A percentile compares a stretch with the other conserved stretches of the same genome.
These are phyloP conservation scores for Protomyces gravidus DNA, from an alignment of 1,139 yeast species.

Conservation along the genomic window DNA sequence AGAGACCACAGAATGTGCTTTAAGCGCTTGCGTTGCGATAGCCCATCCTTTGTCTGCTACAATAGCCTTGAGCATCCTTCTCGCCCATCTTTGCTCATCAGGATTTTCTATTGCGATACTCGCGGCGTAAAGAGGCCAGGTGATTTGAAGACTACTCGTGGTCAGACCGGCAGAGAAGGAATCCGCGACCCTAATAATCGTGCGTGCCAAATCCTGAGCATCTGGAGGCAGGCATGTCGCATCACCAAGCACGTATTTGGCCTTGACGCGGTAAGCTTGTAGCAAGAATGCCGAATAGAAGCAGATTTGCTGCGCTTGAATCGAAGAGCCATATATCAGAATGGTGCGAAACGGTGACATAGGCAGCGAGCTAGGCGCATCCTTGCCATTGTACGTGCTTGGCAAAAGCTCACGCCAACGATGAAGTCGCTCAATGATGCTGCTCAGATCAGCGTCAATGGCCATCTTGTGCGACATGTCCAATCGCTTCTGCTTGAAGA, in stretches of 20 bases:
- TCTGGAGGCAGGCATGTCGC: neutral
- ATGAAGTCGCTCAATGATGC: neutral
- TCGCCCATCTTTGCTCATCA: slow-evolving; percentile 3
- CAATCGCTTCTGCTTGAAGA: neutral
- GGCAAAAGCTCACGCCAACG: slow-evolving; percentile 13
- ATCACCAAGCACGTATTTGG: slow-evolving; percentile 8
- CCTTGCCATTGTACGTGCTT: neutral
- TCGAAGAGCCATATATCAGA: neutral
- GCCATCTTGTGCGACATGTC: neutral
- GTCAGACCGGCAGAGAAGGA: slow-evolving; percentile 1
- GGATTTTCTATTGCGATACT: neutral
- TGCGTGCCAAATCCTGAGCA: slow-evolving; percentile 4
- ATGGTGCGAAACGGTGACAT: neutral
- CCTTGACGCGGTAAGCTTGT: slow-evolving; percentile 2
- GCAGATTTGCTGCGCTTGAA: slow-evolving; percentile 4
- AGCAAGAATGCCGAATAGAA: slow-evolving; percentile 15
- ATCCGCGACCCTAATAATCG: slow-evolving; percentile 8
- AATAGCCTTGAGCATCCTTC: neutral
- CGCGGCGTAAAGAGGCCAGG: slow-evolving; percentile 18
- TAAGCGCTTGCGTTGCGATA: slow-evolving; percentile 12
- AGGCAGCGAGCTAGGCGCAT: neutral
- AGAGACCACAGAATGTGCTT: neutral
- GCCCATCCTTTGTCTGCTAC: slow-evolving; percentile 13
- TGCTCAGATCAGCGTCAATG: neutral
- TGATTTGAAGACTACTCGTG: slow-evolving; percentile 6